Percentiles rank a stretch among this genome's conserved stretches.
phyloP scores from a whole-genome alignment of 805 yeast species.

The Vanderwaltozyma tropicalis region DNA sequence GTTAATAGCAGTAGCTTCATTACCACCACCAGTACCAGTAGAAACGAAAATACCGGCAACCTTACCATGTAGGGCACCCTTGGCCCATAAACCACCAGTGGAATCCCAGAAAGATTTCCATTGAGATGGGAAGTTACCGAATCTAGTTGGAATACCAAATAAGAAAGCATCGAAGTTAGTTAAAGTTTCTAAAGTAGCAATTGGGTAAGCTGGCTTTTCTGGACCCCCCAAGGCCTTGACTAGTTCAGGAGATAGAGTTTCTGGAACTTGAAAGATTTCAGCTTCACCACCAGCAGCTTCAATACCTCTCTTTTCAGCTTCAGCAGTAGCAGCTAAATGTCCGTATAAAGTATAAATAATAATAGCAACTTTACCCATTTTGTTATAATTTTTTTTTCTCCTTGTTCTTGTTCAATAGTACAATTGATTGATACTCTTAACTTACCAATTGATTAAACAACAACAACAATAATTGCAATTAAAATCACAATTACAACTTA shows the following conservation, averaged over 20 bases:
- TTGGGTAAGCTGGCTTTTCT: conserved; percentile 51
- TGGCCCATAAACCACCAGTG: conserved; percentile 73
- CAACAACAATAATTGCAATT: too few species aligned
- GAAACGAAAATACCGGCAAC: conserved; percentile 63
- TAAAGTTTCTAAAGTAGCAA: conserved; percentile 50
- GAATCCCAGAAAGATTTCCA: conserved; percentile 66
- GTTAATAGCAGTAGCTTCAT: conserved; percentile 60
- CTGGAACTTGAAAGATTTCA: conserved; percentile 69
- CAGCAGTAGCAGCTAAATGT: conserved; percentile 62
- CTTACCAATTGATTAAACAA: not conserved
- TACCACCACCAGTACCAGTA: conserved; percentile 80
- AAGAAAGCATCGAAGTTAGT: conserved; percentile 65
- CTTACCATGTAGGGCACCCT: conserved; percentile 63
- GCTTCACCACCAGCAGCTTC: conserved; percentile 61
- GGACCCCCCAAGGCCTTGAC: conserved; percentile 53
- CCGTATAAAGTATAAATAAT: conserved; percentile 76
- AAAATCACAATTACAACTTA: not conserved
- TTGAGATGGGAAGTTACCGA: conserved; percentile 73
- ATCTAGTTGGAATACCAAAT: conserved; percentile 83
- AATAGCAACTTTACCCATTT: conserved; percentile 46
- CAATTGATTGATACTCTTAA: too few species aligned
- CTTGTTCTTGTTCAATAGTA: too few species aligned
- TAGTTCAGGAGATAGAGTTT: conserved; percentile 58
- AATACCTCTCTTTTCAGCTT: conserved; percentile 57
- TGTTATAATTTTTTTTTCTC: not conserved